Conservation (phyloP, 192 early-diverging fungal species). For the Coemansia sp. region DNA sequence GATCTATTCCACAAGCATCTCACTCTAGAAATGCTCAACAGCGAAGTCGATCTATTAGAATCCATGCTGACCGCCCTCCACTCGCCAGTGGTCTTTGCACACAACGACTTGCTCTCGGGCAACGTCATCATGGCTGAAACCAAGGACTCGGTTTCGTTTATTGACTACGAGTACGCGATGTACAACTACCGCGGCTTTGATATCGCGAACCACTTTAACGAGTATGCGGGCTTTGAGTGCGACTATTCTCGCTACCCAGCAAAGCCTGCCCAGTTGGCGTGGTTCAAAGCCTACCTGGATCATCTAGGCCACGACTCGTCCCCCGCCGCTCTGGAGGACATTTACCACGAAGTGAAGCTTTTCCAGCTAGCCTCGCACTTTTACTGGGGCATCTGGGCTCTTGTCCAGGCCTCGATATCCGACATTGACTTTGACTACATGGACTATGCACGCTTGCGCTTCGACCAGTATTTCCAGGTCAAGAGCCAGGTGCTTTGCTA, state of each 20-base stretch:
- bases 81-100: slow-evolving; percentile 84
- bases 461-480: slow-evolving; percentile 71
- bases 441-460: slow-evolving; percentile 78
- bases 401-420: slow-evolving; percentile 81
- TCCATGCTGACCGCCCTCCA: slow-evolving; percentile 57
- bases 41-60: slow-evolving; percentile 58
- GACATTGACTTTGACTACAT: slow-evolving; percentile 97
- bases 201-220: slow-evolving; percentile 95
- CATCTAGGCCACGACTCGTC: slow-evolving; percentile 34
- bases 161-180: slow-evolving; percentile 92
- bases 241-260: slow-evolving; percentile 82
- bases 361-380: slow-evolving; percentile 89
- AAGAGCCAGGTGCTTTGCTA: slow-evolving; percentile 30
- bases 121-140: slow-evolving; percentile 70
- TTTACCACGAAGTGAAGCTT: slow-evolving; percentile 76
- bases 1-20: slow-evolving; percentile 38
- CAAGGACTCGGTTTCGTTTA: slow-evolving; percentile 69
- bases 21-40: slow-evolving; percentile 12
- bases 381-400: slow-evolving; percentile 84
- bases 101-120: slow-evolving; percentile 89
- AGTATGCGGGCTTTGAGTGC: slow-evolving; percentile 95
- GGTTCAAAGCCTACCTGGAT: slow-evolving; percentile 75
- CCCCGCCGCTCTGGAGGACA: slow-evolving; percentile 55
- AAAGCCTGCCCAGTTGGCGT: slow-evolving; percentile 66
- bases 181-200: slow-evolving; percentile 88